These are phyloP conservation scores for Eucalyptus camaldulensis DNA, from an alignment of 345 rosid genomes.

Conservation along the genomic window DNA sequence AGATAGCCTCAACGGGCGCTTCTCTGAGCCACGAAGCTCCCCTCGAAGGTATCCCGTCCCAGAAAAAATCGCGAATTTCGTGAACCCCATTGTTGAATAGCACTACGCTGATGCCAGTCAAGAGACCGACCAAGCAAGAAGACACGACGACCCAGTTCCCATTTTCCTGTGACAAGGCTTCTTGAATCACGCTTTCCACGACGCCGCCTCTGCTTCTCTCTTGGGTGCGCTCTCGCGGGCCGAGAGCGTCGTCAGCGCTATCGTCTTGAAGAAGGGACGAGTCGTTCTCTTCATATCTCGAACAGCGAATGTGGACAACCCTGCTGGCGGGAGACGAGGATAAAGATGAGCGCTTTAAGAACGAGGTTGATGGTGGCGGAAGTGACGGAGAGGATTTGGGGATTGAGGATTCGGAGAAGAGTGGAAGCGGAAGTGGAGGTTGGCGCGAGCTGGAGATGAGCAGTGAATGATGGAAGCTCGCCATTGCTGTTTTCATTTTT, in stretches of 20 bases:
- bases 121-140: slow-evolving; percentile 65
- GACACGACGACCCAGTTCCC: slow-evolving; percentile 23
- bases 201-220: background rate
- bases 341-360: background rate
- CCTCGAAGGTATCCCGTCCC: slow-evolving; percentile 83
- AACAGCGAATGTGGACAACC: background rate
- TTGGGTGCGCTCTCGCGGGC: background rate
- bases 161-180: background rate
- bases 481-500: background rate
- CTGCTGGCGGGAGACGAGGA: background rate
- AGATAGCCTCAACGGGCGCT: slow-evolving; percentile 37
- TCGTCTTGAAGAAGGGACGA: background rate
- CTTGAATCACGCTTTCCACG: background rate
- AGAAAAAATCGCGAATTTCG: slow-evolving; percentile 67
- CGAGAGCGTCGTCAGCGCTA: background rate
- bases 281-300: background rate
- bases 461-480: background rate
- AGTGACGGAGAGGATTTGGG: background rate
- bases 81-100: slow-evolving; percentile 59
- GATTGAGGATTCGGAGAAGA: background rate
- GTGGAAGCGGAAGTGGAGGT: background rate
- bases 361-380: background rate
- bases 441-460: background rate
- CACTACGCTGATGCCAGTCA: slow-evolving; percentile 76
- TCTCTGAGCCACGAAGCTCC: slow-evolving; percentile 88